A percentile compares a stretch with the other conserved stretches of the same genome.
phyloP scores from a whole-genome alignment of 139 green algal species.

The Dunaliella sp. region DNA sequence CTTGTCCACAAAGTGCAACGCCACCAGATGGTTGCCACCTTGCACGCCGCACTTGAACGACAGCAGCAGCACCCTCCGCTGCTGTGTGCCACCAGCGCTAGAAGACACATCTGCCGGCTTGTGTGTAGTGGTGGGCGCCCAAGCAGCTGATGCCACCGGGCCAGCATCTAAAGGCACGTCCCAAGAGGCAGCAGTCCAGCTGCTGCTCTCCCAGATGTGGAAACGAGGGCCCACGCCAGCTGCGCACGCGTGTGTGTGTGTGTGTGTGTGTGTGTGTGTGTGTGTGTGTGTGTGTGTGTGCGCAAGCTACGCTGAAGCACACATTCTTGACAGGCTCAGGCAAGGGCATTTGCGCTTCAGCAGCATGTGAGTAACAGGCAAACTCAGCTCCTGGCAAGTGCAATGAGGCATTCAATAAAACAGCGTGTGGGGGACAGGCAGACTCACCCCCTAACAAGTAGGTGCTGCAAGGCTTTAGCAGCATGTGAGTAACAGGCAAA shows the following conservation, averaged over 20 bases:
- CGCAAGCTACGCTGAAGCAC: background rate
- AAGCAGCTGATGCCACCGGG: background rate
- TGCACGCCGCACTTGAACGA: conserved; percentile 9
- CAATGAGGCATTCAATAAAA: too few relatives aligned
- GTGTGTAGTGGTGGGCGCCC: background rate
- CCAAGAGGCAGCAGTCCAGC: conserved; percentile 24
- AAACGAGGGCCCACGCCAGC: conserved; percentile 21
- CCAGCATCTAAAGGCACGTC: background rate
- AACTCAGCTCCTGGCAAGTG: too few relatives aligned
- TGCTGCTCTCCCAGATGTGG: conserved; percentile 36
- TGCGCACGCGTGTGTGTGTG: conserved; percentile 14
- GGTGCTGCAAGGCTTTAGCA: conserved; percentile 27
- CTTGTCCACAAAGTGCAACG: conserved; percentile 35
- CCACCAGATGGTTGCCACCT: conserved; percentile 22
- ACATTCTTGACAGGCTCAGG: too few relatives aligned
- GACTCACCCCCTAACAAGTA: conserved; percentile 58
- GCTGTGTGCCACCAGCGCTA: background rate
- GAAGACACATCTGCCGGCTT: background rate
- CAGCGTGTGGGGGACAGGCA: too few relatives aligned
- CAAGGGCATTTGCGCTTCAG: too few relatives aligned
- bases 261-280: conserved; percentile 7
- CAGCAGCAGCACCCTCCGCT: conserved; percentile 29
- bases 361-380: too few relatives aligned
- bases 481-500: too few relatives aligned
- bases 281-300: background rate